Percentiles rank a stretch among this genome's conserved stretches.
These are phyloP conservation scores for Helianthus tuberosus DNA, from an alignment of 129 eudicot genomes.

Conservation along the genomic window DNA sequence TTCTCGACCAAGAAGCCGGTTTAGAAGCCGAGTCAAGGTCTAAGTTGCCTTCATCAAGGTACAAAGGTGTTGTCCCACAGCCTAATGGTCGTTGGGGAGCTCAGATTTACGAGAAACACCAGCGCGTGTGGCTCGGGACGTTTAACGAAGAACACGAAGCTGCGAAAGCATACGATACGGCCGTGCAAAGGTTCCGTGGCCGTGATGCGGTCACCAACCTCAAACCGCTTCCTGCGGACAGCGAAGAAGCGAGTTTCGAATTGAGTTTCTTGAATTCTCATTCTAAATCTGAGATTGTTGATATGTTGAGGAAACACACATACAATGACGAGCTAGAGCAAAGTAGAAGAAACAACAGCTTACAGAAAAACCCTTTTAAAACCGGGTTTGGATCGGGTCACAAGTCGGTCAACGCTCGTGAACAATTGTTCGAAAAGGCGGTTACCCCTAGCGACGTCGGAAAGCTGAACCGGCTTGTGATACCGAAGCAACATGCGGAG, in stretches of 20 bases:
- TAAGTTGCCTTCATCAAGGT: constrained; percentile 79
- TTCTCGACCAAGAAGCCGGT: constrained; percentile 57
- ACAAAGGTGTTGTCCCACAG: constrained; percentile 96
- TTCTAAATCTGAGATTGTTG: constrained; percentile 85
- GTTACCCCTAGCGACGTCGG: constrained; percentile 96
- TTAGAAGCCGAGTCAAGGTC: constrained; percentile 73
- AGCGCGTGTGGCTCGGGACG: constrained; percentile 92
- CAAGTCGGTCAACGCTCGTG: constrained; percentile 33
- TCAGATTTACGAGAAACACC: constrained; percentile 91
- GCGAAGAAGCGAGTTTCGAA: constrained; percentile 42
- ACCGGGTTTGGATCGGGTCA: constrained; percentile 39
- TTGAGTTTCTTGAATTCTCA: constrained; percentile 54
- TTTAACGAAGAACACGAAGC: constrained; percentile 85
- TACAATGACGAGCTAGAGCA: constrained; percentile 85
- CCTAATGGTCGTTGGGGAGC: constrained; percentile 99
- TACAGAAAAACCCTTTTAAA: constrained; percentile 3
- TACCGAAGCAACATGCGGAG: constrained; percentile 95
- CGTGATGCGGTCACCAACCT: constrained; percentile 85
- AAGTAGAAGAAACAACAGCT: constrained; percentile 39
- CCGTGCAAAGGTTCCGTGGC: constrained; percentile 87
- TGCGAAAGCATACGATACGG: constrained; percentile 81
- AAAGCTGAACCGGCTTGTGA: constrained; percentile 76
- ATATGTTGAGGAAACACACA: constrained; percentile 87
- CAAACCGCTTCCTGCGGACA: constrained; percentile 43
- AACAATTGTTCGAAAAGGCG: constrained; percentile 64